Evolutionary conservation across 116 monocot species (phyloP), one percentile per base, ranked within the genome.

Genomic region (Cymodocea nodosa): DNA sequence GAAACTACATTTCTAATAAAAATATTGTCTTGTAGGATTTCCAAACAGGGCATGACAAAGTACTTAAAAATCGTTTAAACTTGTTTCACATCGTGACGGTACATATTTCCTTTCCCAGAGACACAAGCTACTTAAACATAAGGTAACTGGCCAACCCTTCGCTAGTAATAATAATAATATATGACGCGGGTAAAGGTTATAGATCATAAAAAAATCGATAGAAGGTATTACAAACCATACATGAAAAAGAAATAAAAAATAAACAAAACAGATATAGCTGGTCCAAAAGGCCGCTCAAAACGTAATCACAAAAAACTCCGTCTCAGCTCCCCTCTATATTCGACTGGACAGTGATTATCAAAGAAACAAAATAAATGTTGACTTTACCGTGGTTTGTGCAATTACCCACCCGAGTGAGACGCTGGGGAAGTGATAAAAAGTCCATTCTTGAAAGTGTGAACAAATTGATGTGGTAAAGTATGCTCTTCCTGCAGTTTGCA

Each of bases 391-490:
- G 30, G 24, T 35, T 6, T 6, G 18, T 35, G 5, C 20, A 69
- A 15, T 75, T 74, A 87, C 6, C 76, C 84, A 16, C 81, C 90
- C 0, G 86, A 90, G 60, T 90, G 90, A 50, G 90, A 81, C 48
- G 81, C 86, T 0, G 90, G 90, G 52, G 77, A 51, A 5, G 90
- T 90, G 3, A 61, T 68, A 52, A 90, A 90, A 23, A 75, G 79
- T 8, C 83, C 85, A 65, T 86, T 70, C 74, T 83, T 86, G 79
- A 77, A 85, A 15, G 17, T 37, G 52, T 90, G 90, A 54, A 83
- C 35, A 66, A 67, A 90, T 49, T 90, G 90, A 59, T 90, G 83
- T 4, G 90, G 90, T 59, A 90, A 58, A 16, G 86, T 51, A 73
- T 83, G 86, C 51, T 90, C 85, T 72, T 61, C 83, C 90, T 90